phyloP scores from a whole-genome alignment of 2,329 filamentous ascomycete genomes.

The Fusarium goolgardi region DNA sequence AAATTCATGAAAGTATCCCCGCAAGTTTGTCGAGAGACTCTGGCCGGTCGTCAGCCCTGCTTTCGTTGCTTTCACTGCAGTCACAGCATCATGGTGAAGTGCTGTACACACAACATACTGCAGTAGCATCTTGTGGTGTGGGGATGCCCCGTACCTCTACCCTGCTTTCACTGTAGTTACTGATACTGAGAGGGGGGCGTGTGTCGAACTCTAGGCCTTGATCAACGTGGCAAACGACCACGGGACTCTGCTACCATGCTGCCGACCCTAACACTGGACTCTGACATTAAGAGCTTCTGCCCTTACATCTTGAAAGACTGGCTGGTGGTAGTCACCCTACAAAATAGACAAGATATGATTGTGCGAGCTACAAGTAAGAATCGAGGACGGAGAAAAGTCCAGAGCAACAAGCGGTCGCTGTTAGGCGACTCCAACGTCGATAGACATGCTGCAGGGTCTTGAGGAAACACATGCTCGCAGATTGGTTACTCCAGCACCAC shows the following conservation, averaged over 20 bases:
- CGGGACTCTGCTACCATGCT: constrained; percentile 28
- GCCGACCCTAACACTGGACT: constrained; percentile 8
- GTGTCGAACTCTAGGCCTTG: constrained; percentile 39
- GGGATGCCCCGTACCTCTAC: constrained; percentile 39
- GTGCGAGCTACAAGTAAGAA: background rate
- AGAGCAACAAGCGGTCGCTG: constrained; percentile 6
- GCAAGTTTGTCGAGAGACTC: constrained; percentile 33
- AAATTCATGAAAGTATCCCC: constrained; percentile 31
- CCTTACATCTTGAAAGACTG: constrained; percentile 8
- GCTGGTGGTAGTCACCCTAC: background rate
- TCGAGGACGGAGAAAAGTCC: background rate
- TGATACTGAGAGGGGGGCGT: constrained; percentile 39
- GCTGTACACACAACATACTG: constrained; percentile 36
- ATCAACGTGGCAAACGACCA: constrained; percentile 53
- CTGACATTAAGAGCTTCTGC: constrained; percentile 6
- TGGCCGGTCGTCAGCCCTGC: constrained; percentile 38
- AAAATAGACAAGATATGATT: background rate
- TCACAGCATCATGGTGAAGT: constrained; percentile 37
- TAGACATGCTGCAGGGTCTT: constrained; percentile 46
- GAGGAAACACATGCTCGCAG: constrained; percentile 25
- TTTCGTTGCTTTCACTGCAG: constrained; percentile 31
- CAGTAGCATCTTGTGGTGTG: constrained; percentile 43
- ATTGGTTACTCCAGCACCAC: constrained; percentile 37
- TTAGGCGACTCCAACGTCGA: constrained; percentile 19
- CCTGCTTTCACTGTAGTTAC: constrained; percentile 34